Evolutionary conservation across 164 flowering plant species (phyloP).

Genomic region (Dillenia suffruticosa): DNA sequence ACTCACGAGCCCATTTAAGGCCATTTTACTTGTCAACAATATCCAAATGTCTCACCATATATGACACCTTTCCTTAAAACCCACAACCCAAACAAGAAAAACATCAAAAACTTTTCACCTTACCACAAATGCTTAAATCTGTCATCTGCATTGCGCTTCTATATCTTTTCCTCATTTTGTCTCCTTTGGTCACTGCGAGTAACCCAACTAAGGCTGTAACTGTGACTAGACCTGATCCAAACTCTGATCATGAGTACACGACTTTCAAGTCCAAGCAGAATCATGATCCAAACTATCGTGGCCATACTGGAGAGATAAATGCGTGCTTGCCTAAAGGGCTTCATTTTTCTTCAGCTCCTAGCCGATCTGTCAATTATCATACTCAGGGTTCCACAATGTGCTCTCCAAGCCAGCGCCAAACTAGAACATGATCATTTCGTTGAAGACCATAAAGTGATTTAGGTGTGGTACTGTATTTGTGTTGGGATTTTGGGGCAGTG

Average conservation of each 20-base stretch:
- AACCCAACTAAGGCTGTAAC: background rate
- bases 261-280: constrained; percentile 12
- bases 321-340: constrained; percentile 53
- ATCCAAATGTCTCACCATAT: background rate
- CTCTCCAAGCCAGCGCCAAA: constrained; percentile 6
- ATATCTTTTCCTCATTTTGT: constrained; percentile 13
- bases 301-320: constrained; percentile 11
- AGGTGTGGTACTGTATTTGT: too few species aligned
- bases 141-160: constrained; percentile 9
- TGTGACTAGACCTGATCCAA: constrained; percentile 15
- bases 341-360: constrained; percentile 45
- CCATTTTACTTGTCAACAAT: background rate
- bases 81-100: background rate
- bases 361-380: constrained; percentile 37
- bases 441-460: too few species aligned
- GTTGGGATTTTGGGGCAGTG: too few species aligned
- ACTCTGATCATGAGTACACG: constrained; percentile 6
- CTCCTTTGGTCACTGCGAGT: background rate
- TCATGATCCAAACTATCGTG: background rate
- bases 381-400: constrained; percentile 27
- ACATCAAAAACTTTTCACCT: background rate
- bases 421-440: background rate
- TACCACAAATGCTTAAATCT: constrained; percentile 5
- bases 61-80: background rate
- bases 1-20: constrained; percentile 35